Conservation (phyloP, 768 basidiomycete species). For the Macrocybe gigantea region DNA sequence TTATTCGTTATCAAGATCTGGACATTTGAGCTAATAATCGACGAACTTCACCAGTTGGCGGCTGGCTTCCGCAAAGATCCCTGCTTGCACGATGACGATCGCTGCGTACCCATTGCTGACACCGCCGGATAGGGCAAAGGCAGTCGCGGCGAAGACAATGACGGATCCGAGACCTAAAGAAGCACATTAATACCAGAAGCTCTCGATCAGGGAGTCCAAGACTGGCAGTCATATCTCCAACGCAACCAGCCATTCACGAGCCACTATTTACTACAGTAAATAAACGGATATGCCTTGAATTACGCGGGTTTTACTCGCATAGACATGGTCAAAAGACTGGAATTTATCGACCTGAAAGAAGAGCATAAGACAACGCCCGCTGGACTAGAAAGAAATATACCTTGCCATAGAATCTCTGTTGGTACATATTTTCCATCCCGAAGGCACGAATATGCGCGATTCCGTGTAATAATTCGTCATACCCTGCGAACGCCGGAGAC, state of each 20-base stretch:
- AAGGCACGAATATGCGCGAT: slow-evolving; percentile 67
- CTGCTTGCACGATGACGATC: slow-evolving; percentile 67
- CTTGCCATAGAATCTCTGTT: slow-evolving; percentile 53
- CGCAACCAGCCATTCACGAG: slow-evolving; percentile 63
- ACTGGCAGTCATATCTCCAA: slow-evolving; percentile 69
- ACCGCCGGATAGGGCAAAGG: slow-evolving; percentile 58
- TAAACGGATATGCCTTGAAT: slow-evolving; percentile 14
- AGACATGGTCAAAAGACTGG: slow-evolving; percentile 67
- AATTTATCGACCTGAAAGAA: slow-evolving; percentile 53
- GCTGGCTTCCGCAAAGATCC: slow-evolving; percentile 64
- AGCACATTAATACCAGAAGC: background rate
- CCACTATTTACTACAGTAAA: slow-evolving; percentile 35
- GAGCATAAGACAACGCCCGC: slow-evolving; percentile 28
- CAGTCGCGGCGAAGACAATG: slow-evolving; percentile 61
- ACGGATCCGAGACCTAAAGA: slow-evolving; percentile 57
- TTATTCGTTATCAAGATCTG: background rate
- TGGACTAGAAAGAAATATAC: slow-evolving; percentile 20
- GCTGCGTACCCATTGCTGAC: slow-evolving; percentile 59
- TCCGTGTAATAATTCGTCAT: slow-evolving; percentile 64
- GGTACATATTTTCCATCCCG: slow-evolving; percentile 64
- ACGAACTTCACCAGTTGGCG: slow-evolving; percentile 54
- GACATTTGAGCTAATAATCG: background rate
- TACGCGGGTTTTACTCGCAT: slow-evolving; percentile 34
- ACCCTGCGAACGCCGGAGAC: slow-evolving; percentile 69
- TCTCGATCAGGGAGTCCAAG: background rate